Evolutionary conservation across 371 early-diverging fungal genomes (phyloP).

Genomic region (Syncephalastrum monosporum): DNA sequence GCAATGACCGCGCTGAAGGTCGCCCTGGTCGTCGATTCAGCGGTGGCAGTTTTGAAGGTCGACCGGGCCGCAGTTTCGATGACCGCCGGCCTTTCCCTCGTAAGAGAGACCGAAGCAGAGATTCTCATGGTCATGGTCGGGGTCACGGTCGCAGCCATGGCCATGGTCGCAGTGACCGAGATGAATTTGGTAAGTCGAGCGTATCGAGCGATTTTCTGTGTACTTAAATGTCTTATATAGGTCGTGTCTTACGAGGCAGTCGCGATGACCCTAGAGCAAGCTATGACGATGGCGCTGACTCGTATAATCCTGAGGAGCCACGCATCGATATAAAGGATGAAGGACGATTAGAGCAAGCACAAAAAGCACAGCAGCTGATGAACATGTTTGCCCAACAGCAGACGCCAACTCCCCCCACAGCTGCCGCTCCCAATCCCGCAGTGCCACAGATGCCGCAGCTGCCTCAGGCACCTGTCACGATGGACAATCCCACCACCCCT

Average conservation of each 20-base stretch:
- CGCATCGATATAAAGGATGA: conserved; percentile 1
- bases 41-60: conserved; percentile 1
- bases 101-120: too few species aligned
- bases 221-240: not conserved
- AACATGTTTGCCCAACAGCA: conserved; percentile 19
- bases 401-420: not conserved
- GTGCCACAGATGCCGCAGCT: not conserved
- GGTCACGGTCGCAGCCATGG: not conserved
- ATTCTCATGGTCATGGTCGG: too few species aligned
- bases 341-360: conserved; percentile 27
- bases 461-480: too few species aligned
- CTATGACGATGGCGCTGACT: conserved; percentile 3
- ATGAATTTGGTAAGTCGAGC: conserved; percentile 1
- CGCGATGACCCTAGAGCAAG: conserved; percentile 4
- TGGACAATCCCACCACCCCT: not conserved
- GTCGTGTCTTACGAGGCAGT: too few species aligned
- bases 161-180: conserved; percentile 1
- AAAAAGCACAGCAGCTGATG: conserved; percentile 31
- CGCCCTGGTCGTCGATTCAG: conserved; percentile 4
- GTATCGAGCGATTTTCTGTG: too few species aligned
- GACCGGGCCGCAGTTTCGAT: too few species aligned
- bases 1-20: conserved; percentile 8
- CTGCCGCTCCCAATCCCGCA: not conserved
- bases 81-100: too few species aligned
- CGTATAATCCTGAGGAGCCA: conserved; percentile 3